Conservation (phyloP, 2,329 filamentous ascomycete genomes). For the Thelonectria olida region DNA sequence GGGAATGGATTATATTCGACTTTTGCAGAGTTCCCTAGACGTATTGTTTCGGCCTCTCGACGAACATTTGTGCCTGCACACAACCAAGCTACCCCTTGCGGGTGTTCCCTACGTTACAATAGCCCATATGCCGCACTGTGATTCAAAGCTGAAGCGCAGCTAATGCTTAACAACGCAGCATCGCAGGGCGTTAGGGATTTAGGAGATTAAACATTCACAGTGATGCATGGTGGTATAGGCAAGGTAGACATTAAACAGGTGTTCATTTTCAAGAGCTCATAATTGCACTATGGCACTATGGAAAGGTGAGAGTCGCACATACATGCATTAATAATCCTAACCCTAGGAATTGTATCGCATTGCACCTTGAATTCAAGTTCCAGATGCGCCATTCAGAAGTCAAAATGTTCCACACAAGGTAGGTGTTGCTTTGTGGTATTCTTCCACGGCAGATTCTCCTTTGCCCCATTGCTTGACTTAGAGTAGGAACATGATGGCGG, state of each 20-base stretch:
- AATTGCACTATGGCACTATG: conserved; percentile 3
- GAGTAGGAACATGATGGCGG: conserved; percentile 45
- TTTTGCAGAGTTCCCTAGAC: conserved; percentile 1
- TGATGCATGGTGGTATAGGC: no score
- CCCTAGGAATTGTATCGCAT: background rate
- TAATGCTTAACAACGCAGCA: no score
- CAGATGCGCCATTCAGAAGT: background rate
- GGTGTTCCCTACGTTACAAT: no score
- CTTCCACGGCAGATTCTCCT: background rate
- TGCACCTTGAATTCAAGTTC: background rate
- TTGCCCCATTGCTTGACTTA: conserved; percentile 30
- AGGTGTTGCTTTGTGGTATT: background rate
- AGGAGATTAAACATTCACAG: no score
- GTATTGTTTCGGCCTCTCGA: background rate
- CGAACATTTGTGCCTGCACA: background rate
- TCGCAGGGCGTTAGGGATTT: no score
- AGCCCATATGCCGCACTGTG: no score
- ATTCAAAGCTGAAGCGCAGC: no score
- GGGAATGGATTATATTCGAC: background rate
- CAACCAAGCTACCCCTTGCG: no score
- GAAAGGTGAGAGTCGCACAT: background rate
- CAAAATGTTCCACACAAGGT: background rate
- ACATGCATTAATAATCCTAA: background rate
- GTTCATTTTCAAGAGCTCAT: background rate
- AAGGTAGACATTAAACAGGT: background rate